A percentile compares a stretch with the other conserved stretches of the same genome.
phyloP scores from a whole-genome alignment of 1,284 basidiomycete species.

The Spongiforma sp. region DNA sequence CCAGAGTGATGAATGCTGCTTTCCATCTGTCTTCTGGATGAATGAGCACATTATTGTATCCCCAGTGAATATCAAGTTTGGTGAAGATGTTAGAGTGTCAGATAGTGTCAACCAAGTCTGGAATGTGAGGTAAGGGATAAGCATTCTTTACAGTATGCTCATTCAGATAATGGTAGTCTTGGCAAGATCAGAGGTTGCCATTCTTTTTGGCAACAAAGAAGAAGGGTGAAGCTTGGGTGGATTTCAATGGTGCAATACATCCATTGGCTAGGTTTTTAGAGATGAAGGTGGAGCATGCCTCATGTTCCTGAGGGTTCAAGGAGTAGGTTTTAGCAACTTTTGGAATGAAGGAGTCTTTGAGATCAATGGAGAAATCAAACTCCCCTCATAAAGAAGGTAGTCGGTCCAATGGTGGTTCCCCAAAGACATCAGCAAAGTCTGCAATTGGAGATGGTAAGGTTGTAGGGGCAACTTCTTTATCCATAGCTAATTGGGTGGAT shows the following conservation, averaged over 20 bases:
- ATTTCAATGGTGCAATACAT: background rate
- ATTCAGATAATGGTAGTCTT: background rate
- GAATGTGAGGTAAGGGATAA: background rate
- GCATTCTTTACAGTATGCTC: background rate
- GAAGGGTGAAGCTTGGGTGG: background rate
- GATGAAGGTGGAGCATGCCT: background rate
- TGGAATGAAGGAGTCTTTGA: background rate
- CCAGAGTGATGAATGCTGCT: background rate
- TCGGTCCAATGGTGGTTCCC: rapidly evolving
- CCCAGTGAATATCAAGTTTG: background rate
- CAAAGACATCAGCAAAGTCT: rapidly evolving
- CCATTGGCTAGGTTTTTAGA: background rate
- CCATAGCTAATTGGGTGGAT: background rate
- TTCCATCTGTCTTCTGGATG: background rate
- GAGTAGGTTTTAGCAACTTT: background rate
- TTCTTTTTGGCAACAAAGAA: background rate
- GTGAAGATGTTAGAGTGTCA: background rate
- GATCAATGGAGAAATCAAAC: background rate
- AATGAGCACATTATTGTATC: background rate
- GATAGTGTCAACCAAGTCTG: background rate
- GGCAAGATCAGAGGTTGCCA: background rate
- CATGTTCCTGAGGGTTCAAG: background rate
- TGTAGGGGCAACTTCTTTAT: too few relatives aligned
- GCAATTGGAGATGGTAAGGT: too few relatives aligned
- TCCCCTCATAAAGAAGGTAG: background rate